Base-by-base conservation (phyloP, 306 rosid species). In the Phaseolus lunatus region DNA sequence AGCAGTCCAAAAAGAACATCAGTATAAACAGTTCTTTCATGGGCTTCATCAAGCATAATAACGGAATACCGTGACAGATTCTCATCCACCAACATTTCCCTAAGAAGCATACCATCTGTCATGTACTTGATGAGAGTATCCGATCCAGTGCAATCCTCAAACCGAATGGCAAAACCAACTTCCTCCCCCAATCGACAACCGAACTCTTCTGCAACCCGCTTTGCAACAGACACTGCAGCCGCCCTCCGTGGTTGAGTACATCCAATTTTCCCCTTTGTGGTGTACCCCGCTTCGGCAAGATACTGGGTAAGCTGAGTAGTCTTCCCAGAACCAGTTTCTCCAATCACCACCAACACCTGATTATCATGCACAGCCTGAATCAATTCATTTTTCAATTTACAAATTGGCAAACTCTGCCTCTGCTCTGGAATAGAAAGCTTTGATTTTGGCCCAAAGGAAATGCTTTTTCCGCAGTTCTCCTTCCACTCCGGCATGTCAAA, bases 161-260 rank as follows among this genome's bases (percentile, higher is more conserved):
- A 91, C 61, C 92, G 97, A 87, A 93, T 88, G 54, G 93, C 87
- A 80, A 91, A 91, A 62, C 98, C 98, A 47, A 93, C 98, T 81
- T 93, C 94, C 88, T 91, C 96, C 50, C 97, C 98, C 66, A 91
- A 78, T 27, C 92, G 85, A 73, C 96, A 91, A 70, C 96, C 98
- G 78, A 91, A 87, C 82, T 93, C 98, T 81, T 93, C 96, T 0
- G 97, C 96, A 33, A 93, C 98, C 85, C 97, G 86, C 85, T 91
- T 91, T 20, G 94, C 98, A 35, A 93, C 98, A 3, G 97, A 91
- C 87, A 83, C 87, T 35, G 97, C 97, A 66, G 98, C 98, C 82
- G 91, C 96, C 65, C 96, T 88, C 50, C 94, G 96, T 11, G 98
- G 98, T 57, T 93, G 98, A 62, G 98, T 93, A 69, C 98, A 93